Evolutionary conservation across 192 early-diverging fungal species (phyloP), one percentile per base, ranked within the genome.

Genomic region (Rhizoclosmatium sp.): DNA sequence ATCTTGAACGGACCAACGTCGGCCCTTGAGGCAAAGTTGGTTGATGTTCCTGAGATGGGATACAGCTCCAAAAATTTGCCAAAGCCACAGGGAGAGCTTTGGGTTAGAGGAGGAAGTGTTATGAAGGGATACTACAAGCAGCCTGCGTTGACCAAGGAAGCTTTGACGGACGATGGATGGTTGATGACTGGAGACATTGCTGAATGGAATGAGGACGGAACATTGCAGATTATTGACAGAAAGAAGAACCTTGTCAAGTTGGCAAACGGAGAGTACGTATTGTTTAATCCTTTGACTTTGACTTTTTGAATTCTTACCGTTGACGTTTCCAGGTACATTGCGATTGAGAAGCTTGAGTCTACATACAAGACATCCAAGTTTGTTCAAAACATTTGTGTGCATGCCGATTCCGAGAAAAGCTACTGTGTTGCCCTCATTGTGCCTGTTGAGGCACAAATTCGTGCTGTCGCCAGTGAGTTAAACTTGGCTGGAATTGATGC

Each of bases 181-280:
- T 79, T 97, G 61, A 88, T 84, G 82, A 96, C 95, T 19, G 96
- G 96, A 60, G 96, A 96, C 84, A 93, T 98, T 75, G 97, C 91
- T 65, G 91, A 93, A 87, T 95, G 92, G 93, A 85, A 89, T 59
- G 81, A 86, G 1, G 92, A 92, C 73, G 95, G 95, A 48, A 90
- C 91, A 46, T 76, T 98, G 40, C 81, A 85, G 9, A 90, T 98
- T 58, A 95, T 98, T 80, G 97, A 98, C 83, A 90, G 97, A 64
- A 92, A 89, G 78, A 95, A 95, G 89, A 98, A 97, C 84, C 89
- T 98, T 54, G 92, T 99, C 75, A 98, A 97, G 84, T 87, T 96
- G 71, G 85, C 91, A 3, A 87, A 94, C 80, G 97, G 95, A 75
- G 96, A 97, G 47, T 88, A 31, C 31, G 31, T 31, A 31, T 31